Conservation (phyloP, 73 alveolate genomes). For the Uronychia setigera region DNA sequence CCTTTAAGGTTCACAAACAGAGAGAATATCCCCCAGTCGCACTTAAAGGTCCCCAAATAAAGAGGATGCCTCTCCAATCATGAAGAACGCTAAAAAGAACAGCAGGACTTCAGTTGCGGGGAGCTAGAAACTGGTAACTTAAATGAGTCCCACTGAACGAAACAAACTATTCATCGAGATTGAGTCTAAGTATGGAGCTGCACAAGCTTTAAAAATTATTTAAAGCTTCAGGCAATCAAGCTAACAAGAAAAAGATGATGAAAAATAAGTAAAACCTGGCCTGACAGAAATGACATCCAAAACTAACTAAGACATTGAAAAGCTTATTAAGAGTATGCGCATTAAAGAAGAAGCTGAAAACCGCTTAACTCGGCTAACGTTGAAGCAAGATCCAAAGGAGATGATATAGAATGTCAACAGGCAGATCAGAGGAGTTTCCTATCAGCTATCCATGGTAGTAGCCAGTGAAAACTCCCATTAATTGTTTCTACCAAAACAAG, state of each 20-base stretch:
- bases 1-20: too few species aligned
- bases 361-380: not conserved
- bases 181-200: not conserved
- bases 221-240: not conserved
- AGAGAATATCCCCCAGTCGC: too few species aligned
- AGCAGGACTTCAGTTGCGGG: not conserved
- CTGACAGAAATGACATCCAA: not conserved
- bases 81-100: not conserved
- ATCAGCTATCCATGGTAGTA: not conserved
- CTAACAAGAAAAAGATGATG: not conserved
- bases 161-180: not conserved
- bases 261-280: not conserved
- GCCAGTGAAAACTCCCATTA: not conserved
- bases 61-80: too few species aligned
- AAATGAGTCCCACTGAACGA: not conserved
- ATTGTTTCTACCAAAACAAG: not conserved
- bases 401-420: not conserved
- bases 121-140: too few species aligned
- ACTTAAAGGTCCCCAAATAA: too few species aligned
- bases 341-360: not conserved
- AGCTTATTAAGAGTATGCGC: not conserved
- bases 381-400: not conserved
- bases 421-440: not conserved
- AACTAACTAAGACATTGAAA: not conserved
- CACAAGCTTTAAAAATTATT: not conserved